These are phyloP conservation scores for Septoria linicola DNA, from an alignment of 2,329 filamentous ascomycete species.

Conservation along the genomic window DNA sequence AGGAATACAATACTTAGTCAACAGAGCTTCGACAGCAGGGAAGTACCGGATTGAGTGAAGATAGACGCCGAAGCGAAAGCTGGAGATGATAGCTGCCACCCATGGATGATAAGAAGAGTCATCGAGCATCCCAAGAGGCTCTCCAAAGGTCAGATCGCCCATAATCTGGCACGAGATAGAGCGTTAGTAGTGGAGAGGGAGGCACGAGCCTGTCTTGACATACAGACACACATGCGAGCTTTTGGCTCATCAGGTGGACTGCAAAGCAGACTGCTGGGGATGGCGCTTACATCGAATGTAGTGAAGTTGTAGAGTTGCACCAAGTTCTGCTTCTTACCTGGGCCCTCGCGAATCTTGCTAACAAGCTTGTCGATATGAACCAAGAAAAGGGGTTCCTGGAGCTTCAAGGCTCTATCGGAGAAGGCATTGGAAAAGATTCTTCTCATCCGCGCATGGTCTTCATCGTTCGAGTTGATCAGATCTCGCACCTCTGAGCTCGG, in stretches of 20 bases:
- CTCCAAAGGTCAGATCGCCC: constrained; percentile 38
- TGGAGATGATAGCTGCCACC: constrained; percentile 25
- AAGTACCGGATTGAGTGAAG: constrained; percentile 17
- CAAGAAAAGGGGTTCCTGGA: constrained; percentile 44
- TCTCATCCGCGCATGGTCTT: constrained; percentile 42
- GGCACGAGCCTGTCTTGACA: too few relatives aligned
- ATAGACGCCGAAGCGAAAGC: constrained; percentile 12
- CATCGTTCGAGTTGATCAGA: constrained; percentile 33
- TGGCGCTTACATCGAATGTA: constrained; percentile 32
- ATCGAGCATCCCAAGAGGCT: constrained; percentile 36
- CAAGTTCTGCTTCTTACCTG: constrained; percentile 12
- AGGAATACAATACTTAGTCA: constrained; percentile 12
- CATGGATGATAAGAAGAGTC: constrained; percentile 39
- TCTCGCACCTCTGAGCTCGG: constrained; percentile 11
- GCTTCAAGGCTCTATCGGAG: constrained; percentile 41
- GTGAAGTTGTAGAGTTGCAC: constrained; percentile 35
- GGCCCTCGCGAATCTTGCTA: constrained; percentile 36
- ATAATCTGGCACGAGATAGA: constrained; percentile 34
- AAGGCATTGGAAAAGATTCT: constrained; percentile 45
- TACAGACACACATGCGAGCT: too few relatives aligned
- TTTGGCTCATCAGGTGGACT: too few relatives aligned
- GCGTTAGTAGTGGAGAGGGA: constrained; percentile 36
- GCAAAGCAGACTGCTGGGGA: too few relatives aligned
- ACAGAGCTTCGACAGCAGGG: constrained; percentile 4
- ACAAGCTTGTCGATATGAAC: constrained; percentile 45